Conservation (phyloP, 139 green algal species). For the Mychonastes homosphaera region DNA sequence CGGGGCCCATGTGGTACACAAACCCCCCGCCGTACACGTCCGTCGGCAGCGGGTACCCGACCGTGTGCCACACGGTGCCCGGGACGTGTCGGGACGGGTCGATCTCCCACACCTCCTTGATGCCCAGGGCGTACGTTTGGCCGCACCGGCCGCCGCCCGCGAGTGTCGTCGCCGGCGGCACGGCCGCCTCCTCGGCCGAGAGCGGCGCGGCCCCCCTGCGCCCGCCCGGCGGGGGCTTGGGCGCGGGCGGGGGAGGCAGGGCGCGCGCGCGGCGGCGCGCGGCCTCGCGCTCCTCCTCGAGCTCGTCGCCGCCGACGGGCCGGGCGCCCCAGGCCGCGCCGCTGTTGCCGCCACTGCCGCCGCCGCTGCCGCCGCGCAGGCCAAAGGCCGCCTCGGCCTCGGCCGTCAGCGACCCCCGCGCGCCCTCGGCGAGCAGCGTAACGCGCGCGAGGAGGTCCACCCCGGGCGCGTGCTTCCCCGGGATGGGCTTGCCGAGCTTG, state of each 20-base stretch:
- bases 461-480: conserved; percentile 46
- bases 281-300: too few species aligned
- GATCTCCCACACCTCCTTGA: conserved; percentile 73
- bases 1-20: conserved; percentile 92
- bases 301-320: too few species aligned
- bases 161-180: conserved; percentile 42
- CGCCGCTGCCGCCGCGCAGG: too few species aligned
- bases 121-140: conserved; percentile 81
- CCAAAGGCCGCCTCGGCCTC: too few species aligned
- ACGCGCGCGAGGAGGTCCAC: conserved; percentile 61
- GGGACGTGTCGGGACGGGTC: conserved; percentile 42
- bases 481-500: conserved; percentile 54
- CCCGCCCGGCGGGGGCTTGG: too few species aligned
- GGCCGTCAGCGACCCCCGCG: conserved; percentile 78
- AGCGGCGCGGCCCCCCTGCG: too few species aligned
- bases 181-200: too few species aligned
- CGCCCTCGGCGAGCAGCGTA: conserved; percentile 88
- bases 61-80: conserved; percentile 69
- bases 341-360: too few species aligned
- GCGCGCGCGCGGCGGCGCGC: too few species aligned
- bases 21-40: conserved; percentile 77
- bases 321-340: too few species aligned
- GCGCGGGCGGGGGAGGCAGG: too few species aligned
- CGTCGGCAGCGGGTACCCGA: conserved; percentile 68
- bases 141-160: conserved; percentile 30